Base-by-base conservation (phyloP, 75 land plant species). In the Sequoia sempervirens region DNA sequence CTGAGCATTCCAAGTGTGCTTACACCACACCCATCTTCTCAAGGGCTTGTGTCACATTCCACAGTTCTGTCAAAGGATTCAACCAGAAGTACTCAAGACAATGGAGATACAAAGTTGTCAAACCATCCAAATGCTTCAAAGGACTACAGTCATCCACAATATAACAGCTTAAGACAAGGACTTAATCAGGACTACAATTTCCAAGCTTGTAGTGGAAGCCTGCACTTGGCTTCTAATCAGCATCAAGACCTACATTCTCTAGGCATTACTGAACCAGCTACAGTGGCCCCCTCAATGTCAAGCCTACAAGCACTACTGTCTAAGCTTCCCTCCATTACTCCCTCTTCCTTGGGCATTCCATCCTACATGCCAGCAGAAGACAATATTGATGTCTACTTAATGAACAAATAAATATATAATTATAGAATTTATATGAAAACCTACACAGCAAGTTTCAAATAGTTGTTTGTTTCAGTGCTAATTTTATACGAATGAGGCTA, bases 231-330 rank as follows among this genome's bases (percentile, higher is more conserved):
- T 20, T 58, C 64, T 58, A 18, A 18, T 58, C 26, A 20, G 56
- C 56, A 54, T 54, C 18, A 54, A 54, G 56, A 54, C 23, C 23
- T 18, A 17, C 58, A 56, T 56, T 56, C 58, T 74, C 72, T 81
- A 79, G 54, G 45, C 2, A 45, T 74, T 53, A 11, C 82, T 5
- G 47, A 45, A 10, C 13, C 56, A 64, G 64, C 6, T 23, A 61
- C 6, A 23, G 66, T 92, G n/a, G 88, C 89, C 11, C 93, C 93
- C 8, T 91, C 94, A 79, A 94, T 92, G 96, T 88, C 89, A 64
- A 94, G 96, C 82, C 94, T 94, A 30, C 93, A 92, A 84, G 90
- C 92, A 23, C 92, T 94, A 6, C 87, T 94, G 18, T 91, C 96
- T 26, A 94, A 92, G 86, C 89, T 94, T 1, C 96, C 96, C 1